Base-by-base conservation (phyloP, 192 early-diverging fungal species). In the Geranomyces michiganensis region DNA sequence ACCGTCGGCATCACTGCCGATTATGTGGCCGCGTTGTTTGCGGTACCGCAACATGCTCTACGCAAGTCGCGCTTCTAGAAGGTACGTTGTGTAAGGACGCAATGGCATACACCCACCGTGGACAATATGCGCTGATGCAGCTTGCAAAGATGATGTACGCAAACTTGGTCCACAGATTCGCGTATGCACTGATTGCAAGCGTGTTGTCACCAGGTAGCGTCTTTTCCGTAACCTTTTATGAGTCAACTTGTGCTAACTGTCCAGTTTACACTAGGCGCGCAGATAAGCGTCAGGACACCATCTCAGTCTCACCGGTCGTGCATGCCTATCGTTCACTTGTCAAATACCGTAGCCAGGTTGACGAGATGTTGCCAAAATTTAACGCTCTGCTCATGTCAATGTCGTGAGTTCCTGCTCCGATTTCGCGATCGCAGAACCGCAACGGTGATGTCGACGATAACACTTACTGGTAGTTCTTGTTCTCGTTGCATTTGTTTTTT, bases 1-100 rank as follows among this genome's bases (percentile, higher is more conserved):
- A 76, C 36, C 77, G 84, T 14, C 74, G 78, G 27, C 84, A 86
- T 62, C 84, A 86, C 58, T 86, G 84, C 67, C 78, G 84, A 44
- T 60, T 86, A 43, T 86, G 84, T 56, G 84, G 84, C 3, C 56
- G 75, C 9, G 74, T 86, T 17, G 73, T 86, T 0, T 86, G 84
- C 32, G 80, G 80, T 0, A 10, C 43, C 17, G 60, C 56, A 1
- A 72, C 70, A 5, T 81, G 80, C 48, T 65, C 63, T 0, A 62
- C 8, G 12, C 17, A 31, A 9, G 58, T 60, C 9, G 58, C 15
- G 15, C 31, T 60, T 7, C 58, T 60, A 8, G 51, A 24, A n/a
- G 51, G 51, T 53, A 26, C 7, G 15, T 53, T 4, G 10, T 47
- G 46, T 47, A 14, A 47, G n/a, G n/a, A n/a, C n/a, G n/a, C n/a